Conservation (phyloP, 1,284 basidiomycete genomes). For the Sporisorium scitamineum region DNA sequence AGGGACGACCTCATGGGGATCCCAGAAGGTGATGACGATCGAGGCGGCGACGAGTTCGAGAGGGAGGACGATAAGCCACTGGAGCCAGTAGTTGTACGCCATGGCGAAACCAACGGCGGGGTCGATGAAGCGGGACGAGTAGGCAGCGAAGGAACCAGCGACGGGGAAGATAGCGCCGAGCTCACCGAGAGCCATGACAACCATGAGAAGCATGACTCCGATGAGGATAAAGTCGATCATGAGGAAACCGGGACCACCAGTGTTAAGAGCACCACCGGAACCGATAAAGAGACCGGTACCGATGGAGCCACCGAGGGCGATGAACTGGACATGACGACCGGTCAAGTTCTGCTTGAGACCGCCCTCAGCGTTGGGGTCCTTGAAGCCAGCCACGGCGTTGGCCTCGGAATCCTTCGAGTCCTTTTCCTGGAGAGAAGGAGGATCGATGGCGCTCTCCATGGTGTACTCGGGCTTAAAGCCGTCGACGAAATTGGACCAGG, state of each 20-base stretch:
- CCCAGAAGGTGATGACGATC: conserved; percentile 65
- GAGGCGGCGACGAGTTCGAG: conserved; percentile 65
- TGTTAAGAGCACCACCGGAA: conserved; percentile 71
- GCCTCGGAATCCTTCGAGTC: conserved; percentile 41
- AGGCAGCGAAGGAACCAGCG: conserved; percentile 65
- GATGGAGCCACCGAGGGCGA: conserved; percentile 69
- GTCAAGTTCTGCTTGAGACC: conserved; percentile 60
- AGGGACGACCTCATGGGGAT: conserved; percentile 49
- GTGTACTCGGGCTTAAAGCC: conserved; percentile 56
- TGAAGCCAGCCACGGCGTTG: conserved; percentile 41
- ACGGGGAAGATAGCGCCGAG: conserved; percentile 63
- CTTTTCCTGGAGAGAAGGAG: conserved; percentile 32
- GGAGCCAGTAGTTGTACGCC: conserved; percentile 67
- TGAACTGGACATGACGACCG: conserved; percentile 65
- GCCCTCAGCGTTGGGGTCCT: conserved; percentile 21
- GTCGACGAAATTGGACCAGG: conserved; percentile 48
- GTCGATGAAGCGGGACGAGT: conserved; percentile 67
- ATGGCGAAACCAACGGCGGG: conserved; percentile 65
- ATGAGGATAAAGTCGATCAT: conserved; percentile 67
- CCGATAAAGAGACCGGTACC: conserved; percentile 73
- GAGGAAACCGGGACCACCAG: conserved; percentile 72
- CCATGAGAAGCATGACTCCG: conserved; percentile 68
- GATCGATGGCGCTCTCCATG: conserved; percentile 16
- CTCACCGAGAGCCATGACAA: conserved; percentile 69
- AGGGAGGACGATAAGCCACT: conserved; percentile 65